Conservation (phyloP, 2,329 filamentous ascomycete genomes). For the Coniochaeta hoffmannii region DNA sequence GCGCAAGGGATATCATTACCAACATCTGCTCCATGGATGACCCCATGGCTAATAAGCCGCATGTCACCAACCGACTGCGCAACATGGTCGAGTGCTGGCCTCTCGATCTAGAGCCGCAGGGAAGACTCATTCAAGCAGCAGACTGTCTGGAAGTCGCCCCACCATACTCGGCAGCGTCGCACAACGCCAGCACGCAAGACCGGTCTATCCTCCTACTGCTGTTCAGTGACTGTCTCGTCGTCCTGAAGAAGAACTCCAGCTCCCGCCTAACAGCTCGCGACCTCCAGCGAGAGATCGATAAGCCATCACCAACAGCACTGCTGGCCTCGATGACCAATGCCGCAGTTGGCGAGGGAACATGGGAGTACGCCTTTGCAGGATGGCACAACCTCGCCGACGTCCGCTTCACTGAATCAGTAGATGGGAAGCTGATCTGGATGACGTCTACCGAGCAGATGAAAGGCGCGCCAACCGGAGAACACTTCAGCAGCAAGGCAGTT, state of each 20-base stretch:
- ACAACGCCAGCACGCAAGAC: slow-evolving; percentile 34
- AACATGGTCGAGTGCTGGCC: slow-evolving; percentile 77
- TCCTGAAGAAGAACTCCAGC: slow-evolving; percentile 63
- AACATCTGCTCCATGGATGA: slow-evolving; percentile 93
- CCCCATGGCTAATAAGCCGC: slow-evolving; percentile 60
- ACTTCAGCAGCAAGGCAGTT: slow-evolving; percentile 39
- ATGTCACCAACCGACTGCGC: slow-evolving; percentile 65
- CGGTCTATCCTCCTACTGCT: slow-evolving; percentile 68
- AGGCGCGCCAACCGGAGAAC: slow-evolving; percentile 41
- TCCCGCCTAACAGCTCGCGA: slow-evolving; percentile 64
- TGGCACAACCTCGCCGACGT: slow-evolving; percentile 63
- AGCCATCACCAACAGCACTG: slow-evolving; percentile 58
- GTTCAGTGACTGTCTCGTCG: slow-evolving; percentile 73
- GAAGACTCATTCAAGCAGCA: slow-evolving; percentile 71
- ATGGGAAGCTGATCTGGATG: slow-evolving; percentile 61
- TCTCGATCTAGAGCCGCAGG: slow-evolving; percentile 59
- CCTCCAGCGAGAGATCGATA: slow-evolving; percentile 78
- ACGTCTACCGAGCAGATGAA: slow-evolving; percentile 55
- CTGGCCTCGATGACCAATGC: slow-evolving; percentile 58
- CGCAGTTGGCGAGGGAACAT: slow-evolving; percentile 51
- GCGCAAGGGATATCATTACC: slow-evolving; percentile 86
- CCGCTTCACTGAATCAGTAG: slow-evolving; percentile 63
- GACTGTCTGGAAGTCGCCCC: slow-evolving; percentile 73
- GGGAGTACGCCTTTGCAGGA: slow-evolving; percentile 69
- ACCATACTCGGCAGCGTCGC: slow-evolving; percentile 48